Conservation (phyloP, 164 flowering plant genomes). For the Liquidambar formosana region DNA sequence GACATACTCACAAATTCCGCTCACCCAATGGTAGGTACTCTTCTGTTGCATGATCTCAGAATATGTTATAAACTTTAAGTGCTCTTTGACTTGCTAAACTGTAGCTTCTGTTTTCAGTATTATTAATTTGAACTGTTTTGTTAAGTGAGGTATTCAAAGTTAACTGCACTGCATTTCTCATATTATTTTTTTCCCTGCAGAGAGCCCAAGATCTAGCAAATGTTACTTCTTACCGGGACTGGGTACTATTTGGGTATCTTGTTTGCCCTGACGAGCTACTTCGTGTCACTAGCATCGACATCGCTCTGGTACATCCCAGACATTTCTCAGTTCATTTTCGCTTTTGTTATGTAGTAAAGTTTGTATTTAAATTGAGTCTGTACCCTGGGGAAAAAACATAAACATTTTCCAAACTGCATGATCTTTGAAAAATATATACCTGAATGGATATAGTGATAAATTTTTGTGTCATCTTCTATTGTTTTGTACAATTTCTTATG, state of each 20-base stretch:
- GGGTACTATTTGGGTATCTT: slow-evolving; percentile 96
- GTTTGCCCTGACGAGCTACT: slow-evolving; percentile 98
- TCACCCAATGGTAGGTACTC: slow-evolving; percentile 80
- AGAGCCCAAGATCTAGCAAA: slow-evolving; percentile 98
- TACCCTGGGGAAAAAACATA: background rate
- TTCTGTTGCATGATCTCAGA: background rate
- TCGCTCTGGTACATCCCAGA: slow-evolving; percentile 67
- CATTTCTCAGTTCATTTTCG: background rate
- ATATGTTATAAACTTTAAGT: background rate
- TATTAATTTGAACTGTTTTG: background rate
- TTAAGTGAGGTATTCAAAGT: background rate
- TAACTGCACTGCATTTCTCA: background rate
- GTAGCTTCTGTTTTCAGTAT: background rate
- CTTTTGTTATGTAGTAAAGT: background rate
- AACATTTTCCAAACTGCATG: background rate
- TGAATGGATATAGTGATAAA: background rate
- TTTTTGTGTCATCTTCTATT: background rate
- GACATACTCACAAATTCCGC: slow-evolving; percentile 99
- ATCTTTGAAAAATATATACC: background rate
- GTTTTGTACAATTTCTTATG: background rate
- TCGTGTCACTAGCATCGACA: slow-evolving; percentile 97
- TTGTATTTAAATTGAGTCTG: background rate
- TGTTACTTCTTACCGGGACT: slow-evolving; percentile 86
- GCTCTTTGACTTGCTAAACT: background rate
- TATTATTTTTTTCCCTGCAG: slow-evolving; percentile 37